These are phyloP conservation scores for Pilatotrama ljubarskyi DNA, from an alignment of 768 basidiomycete species.

Conservation along the genomic window DNA sequence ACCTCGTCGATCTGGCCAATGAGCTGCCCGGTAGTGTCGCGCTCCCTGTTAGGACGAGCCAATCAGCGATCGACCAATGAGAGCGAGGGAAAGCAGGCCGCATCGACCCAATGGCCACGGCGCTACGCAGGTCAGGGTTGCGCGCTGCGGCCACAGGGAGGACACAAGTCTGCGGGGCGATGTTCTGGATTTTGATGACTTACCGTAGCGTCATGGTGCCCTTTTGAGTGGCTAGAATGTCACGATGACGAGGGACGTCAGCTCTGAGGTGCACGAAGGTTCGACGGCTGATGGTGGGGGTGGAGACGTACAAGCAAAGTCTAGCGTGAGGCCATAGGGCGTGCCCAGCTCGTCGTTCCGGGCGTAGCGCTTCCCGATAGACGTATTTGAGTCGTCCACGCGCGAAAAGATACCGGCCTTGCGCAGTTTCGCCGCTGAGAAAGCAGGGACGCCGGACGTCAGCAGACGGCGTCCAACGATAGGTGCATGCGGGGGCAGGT, in stretches of 20 bases:
- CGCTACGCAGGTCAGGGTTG: neutral
- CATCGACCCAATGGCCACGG: neutral
- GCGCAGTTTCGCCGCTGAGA: constrained; percentile 81
- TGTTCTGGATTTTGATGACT: constrained; percentile 31
- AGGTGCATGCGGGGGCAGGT: constrained; percentile 13
- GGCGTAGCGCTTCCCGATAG: constrained; percentile 96
- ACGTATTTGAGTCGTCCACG: constrained; percentile 93
- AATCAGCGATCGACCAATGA: constrained; percentile 8
- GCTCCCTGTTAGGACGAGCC: constrained; percentile 57
- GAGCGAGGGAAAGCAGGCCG: neutral
- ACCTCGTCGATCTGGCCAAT: constrained; percentile 92
- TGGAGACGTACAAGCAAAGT: constrained; percentile 77
- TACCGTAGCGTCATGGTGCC: constrained; percentile 92
- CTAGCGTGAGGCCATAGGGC: constrained; percentile 93
- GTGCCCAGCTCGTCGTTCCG: constrained; percentile 99
- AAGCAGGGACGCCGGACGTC: constrained; percentile 21
- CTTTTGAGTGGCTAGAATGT: constrained; percentile 75
- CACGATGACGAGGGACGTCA: constrained; percentile 7
- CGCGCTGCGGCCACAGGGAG: neutral
- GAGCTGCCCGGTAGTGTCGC: constrained; percentile 90
- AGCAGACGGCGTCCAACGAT: constrained; percentile 1
- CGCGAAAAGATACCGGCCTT: constrained; percentile 87
- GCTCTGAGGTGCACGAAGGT: neutral
- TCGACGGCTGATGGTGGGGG: constrained; percentile 17
- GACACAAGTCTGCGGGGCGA: neutral